Base-by-base conservation (phyloP, 2,329 filamentous ascomycete species). In the Scytalidium sp. region DNA sequence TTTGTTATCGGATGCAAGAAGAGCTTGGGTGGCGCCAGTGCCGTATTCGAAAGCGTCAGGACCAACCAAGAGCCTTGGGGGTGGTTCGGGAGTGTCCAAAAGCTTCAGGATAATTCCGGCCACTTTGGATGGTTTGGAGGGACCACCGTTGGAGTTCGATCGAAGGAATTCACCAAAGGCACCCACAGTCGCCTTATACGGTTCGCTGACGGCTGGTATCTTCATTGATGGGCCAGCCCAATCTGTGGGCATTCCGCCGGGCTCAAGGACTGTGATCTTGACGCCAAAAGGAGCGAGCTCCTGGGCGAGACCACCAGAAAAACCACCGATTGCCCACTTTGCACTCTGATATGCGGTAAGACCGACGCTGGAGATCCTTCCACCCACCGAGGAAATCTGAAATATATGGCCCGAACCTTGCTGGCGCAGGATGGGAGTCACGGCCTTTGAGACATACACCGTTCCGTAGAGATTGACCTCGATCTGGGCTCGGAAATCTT, bases 381-480 rank as follows among this genome's bases (percentile, higher is more conserved):
- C 66, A 13, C 67, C 69, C 0, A 72, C 19, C 0, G 66, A 70
- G 0, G 70, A 72, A 3, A 73, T 56, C 20, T 73, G 68, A 21
- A 72, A 61, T 41, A 73, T 67, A 39, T 64, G 63, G 60, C 65
- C 43, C 55, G 60, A 3, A 61, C 68, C 9, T 55, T 61, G 54
- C 21, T 47, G 23, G 9, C 66, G 58, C 43, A 72, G 46, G 0
- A 69, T 60, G 1, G 70, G 68, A 0, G 68, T 27, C 3, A 64
- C 63, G 0, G 69, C 69, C 10, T 70, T 70, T 4, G 78, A 81
- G 1, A 81, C 74, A 45, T 79, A 71, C 3, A 83, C 61, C 1
- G 80, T 63, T 2, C 81, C 80, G 48, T 78, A 79, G 57, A 83
- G 76, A 57, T 84, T 84, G 51, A 79, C 72, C 45, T 84, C 75